A percentile compares a stretch with the other conserved stretches of the same genome.
These are phyloP conservation scores for Strobilomyces dryophilus DNA, from an alignment of 768 basidiomycete species.

Conservation along the genomic window DNA sequence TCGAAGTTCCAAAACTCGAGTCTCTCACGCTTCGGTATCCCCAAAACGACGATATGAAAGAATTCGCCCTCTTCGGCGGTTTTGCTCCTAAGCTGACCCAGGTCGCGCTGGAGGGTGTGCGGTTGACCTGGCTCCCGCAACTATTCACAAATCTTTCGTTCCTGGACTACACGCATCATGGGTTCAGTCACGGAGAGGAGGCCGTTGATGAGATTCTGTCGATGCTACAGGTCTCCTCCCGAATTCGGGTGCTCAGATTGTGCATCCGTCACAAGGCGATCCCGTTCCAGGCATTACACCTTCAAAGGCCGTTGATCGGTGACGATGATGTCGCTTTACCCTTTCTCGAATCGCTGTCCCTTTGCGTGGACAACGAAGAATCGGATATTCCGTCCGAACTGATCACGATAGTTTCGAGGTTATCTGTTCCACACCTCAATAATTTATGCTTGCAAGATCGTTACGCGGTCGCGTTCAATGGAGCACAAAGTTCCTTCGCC, in stretches of 20 bases:
- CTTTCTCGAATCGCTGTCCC: slow-evolving; percentile 42
- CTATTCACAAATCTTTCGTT: slow-evolving; percentile 58
- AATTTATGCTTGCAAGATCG: slow-evolving; percentile 46
- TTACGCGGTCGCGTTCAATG: slow-evolving; percentile 6
- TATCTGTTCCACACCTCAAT: slow-evolving; percentile 45
- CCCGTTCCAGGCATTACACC: slow-evolving; percentile 14
- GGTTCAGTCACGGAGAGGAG: slow-evolving; percentile 54
- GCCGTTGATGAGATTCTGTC: slow-evolving; percentile 55
- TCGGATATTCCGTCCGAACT: slow-evolving; percentile 65
- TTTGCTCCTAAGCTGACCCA: slow-evolving; percentile 52
- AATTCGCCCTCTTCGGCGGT: slow-evolving; percentile 61
- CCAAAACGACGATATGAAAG: slow-evolving; percentile 64
- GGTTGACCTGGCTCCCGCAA: slow-evolving; percentile 57
- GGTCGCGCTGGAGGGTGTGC: slow-evolving; percentile 59
- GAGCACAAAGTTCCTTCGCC: slow-evolving; percentile 33
- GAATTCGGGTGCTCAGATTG: slow-evolving; percentile 51
- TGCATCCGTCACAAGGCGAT: slow-evolving; percentile 44
- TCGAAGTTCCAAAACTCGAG: slow-evolving; percentile 43
- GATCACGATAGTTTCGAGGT: slow-evolving; percentile 44
- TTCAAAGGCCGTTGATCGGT: slow-evolving; percentile 19
- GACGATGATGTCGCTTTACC: slow-evolving; percentile 39
- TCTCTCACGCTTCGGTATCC: slow-evolving; percentile 57
- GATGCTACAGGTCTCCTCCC: slow-evolving; percentile 52
- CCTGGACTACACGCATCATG: slow-evolving; percentile 71
- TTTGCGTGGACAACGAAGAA: slow-evolving; percentile 50